Percentiles rank a stretch among this genome's conserved stretches.
phyloP scores from a whole-genome alignment of 495 filamentous ascomycete species.

The Penicillium manginii region DNA sequence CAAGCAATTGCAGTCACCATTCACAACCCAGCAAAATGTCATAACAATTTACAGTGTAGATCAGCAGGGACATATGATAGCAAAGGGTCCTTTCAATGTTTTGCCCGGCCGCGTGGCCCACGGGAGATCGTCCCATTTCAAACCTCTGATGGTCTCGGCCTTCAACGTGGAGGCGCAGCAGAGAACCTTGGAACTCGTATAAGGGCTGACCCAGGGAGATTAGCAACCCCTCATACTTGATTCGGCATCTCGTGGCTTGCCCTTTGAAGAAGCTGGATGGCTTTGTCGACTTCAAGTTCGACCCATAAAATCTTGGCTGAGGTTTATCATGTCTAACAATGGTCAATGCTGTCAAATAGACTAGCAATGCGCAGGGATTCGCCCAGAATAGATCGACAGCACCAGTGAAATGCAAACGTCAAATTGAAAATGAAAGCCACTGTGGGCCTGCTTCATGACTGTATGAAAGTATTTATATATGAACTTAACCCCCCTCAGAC shows the following conservation, averaged over 20 bases:
- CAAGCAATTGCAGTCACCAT: slow-evolving; percentile 4
- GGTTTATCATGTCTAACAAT: not conserved
- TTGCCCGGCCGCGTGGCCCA: not conserved
- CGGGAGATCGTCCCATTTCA: not conserved
- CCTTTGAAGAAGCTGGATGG: not conserved
- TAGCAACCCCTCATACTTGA: not conserved
- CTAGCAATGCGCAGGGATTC: not conserved
- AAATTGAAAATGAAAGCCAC: not conserved
- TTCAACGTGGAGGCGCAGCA: slow-evolving; percentile 18
- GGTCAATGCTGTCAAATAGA: not conserved
- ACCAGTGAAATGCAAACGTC: not conserved
- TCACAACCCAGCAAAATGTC: not conserved
- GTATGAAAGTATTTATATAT: not conserved
- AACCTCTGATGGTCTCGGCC: not conserved
- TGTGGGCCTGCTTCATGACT: not conserved
- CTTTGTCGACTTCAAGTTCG: not conserved
- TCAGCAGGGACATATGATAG: not conserved
- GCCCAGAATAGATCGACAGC: not conserved
- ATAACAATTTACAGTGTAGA: not conserved
- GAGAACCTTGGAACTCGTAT: not conserved
- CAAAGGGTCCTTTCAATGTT: not conserved
- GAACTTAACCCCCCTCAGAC: not conserved
- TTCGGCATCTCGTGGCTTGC: not conserved
- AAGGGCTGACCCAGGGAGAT: not conserved
- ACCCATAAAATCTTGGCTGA: not conserved